These are phyloP conservation scores for Eutrema japonicum DNA, from an alignment of 345 rosid genomes.

Conservation along the genomic window DNA sequence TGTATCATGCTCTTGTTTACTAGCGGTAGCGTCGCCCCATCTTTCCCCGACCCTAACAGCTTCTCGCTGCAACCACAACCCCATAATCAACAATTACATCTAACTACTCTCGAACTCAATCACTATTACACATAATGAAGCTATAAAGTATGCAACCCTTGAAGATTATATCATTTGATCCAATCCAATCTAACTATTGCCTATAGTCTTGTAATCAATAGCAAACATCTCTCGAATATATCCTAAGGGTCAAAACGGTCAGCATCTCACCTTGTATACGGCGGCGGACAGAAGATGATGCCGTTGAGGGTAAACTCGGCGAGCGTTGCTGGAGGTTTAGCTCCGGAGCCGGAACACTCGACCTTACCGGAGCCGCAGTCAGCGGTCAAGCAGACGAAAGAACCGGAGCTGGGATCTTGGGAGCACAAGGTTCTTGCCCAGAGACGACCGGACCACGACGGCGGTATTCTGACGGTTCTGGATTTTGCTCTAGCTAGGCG, in stretches of 20 bases:
- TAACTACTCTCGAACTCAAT: background rate
- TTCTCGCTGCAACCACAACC: constrained; percentile 60
- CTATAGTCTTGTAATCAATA: no score
- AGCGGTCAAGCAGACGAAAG: constrained; percentile 71
- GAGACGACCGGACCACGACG: constrained; percentile 83
- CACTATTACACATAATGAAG: no score
- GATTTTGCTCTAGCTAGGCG: constrained; percentile 64
- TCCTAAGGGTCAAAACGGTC: background rate
- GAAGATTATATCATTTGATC: background rate
- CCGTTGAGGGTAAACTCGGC: constrained; percentile 94
- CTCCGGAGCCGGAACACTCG: constrained; percentile 74
- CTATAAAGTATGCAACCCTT: no score
- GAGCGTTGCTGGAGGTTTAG: constrained; percentile 81
- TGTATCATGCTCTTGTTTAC: constrained; percentile 84
- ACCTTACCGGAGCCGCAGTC: constrained; percentile 79
- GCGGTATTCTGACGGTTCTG: constrained; percentile 57
- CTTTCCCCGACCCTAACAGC: constrained; percentile 71
- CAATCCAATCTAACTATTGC: no score
- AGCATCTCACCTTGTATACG: constrained; percentile 65
- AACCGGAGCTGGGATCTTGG: constrained; percentile 43
- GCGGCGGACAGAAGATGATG: constrained; percentile 85
- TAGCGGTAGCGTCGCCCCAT: constrained; percentile 70
- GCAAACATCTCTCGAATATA: background rate
- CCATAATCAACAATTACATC: background rate
- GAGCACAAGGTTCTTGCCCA: constrained; percentile 79